Evolutionary conservation across 768 basidiomycete species (phyloP), one percentile per base, ranked within the genome.

Genomic region (Termitomyces sp.): DNA sequence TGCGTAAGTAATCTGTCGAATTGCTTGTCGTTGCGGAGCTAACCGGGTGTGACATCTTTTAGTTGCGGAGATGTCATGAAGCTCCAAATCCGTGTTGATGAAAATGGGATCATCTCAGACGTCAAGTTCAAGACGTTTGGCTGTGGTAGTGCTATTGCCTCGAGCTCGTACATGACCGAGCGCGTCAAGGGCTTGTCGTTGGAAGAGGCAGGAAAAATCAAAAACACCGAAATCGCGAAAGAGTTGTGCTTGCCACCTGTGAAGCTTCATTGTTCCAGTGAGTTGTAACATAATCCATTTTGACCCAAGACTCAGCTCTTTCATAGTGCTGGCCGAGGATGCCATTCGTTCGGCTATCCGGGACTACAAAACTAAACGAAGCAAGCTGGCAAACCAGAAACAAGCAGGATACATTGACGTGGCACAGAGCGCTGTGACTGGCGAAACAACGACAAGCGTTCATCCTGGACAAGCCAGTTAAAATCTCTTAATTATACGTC

Each of bases 61-160:
- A 96, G 94, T 4, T 96, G 95, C 71, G 95, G 95, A 68, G 95
- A 97, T 79, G 96, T 98, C 50, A 99, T 99, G 96, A 98, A 98
- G 76, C 88, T 99, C 12, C 96, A 98, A 76, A 99, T 99, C 71
- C 90, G 94, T 67, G 97, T 99, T 60, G 89, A 96, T 74, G 95
- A 96, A 62, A 81, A 91, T 39, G 94, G 95, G 39, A 84, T 98
- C 75, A 99, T 99, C 70, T 91, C 90, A 52, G 97, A 99, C 72
- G 97, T 98, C 77, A 97, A 96, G 78, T 98, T 98, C 83, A 99
- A 98, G 82, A 98, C 97, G 0, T 98, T 99, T 75, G 96, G 97
- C 3, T 98, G 97, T 74, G 97, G 97, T 57, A 96, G 94, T 65
- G 95, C 95, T 67, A 99, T 99, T 62, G 97, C 97, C 0, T 96